Evolutionary conservation across 305 asterid species (phyloP).

Genomic region (Fraxinus ornus): DNA sequence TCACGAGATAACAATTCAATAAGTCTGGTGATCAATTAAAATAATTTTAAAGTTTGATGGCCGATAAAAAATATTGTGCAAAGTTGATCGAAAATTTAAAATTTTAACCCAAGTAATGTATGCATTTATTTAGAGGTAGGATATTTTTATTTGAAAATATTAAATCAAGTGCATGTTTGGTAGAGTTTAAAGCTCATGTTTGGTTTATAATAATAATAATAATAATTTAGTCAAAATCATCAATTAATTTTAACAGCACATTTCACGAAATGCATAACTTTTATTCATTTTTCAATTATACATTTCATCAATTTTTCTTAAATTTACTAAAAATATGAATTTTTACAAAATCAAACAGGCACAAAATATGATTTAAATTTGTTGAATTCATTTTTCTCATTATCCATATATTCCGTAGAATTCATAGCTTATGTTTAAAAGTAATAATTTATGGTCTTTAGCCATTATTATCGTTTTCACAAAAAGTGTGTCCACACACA

Average conservation of each 20-base stretch:
- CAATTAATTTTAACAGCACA: too few species aligned
- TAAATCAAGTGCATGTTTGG: neutral
- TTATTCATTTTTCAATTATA: neutral
- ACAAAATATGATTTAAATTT: neutral
- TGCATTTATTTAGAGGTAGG: neutral
- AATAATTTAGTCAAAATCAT: neutral
- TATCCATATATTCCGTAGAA: neutral
- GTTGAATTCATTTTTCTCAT: neutral
- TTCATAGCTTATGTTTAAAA: neutral
- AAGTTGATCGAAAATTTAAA: too few species aligned
- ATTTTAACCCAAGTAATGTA: too few species aligned
- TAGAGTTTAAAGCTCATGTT: neutral
- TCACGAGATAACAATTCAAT: neutral
- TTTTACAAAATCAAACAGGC: neutral
- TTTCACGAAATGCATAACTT: neutral
- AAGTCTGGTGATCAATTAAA: neutral
- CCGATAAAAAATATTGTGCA: neutral
- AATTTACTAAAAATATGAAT: neutral
- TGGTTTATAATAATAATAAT: too few species aligned
- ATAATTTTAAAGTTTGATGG: neutral
- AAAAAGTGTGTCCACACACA: too few species aligned
- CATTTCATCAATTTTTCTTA: too few species aligned
- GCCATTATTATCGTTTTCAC: neutral
- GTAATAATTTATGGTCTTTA: neutral
- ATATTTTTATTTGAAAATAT: too few species aligned